Evolutionary conservation across 129 eudicot genomes (phyloP), one percentile per base, ranked within the genome.

Genomic region (Lactuca saligna): DNA sequence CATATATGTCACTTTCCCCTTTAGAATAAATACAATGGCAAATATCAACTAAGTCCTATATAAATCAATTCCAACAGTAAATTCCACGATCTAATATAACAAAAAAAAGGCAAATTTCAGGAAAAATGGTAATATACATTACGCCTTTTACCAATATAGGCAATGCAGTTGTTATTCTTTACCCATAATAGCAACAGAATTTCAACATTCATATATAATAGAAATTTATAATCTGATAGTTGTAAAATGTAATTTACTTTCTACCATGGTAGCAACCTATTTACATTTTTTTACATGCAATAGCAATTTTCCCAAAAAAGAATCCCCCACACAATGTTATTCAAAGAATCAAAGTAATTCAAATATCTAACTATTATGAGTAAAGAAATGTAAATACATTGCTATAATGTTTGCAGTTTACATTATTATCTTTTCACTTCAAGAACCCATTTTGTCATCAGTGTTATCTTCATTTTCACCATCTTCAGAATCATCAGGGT

Each of bases 401-500:
- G 29, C 29, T 25, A 25, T 25, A 25, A 25, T 25, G 29, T 25
- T 25, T 25, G 2, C 29, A 25, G 29, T 25, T 25, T 25, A 25
- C 29, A 25, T 25, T 25, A 25, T 25, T 25, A 25, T 25, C 29
- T 25, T 25, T 25, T 25, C 29, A 42, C 12, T 42, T 69, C 73
- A 70, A 4, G 58, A 44, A 70, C 14, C 67, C 0, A 6, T 48
- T 71, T 48, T 48, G 32, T 48, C 66, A 53, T 35, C 13, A 17
- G 34, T 4, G 10, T 12, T 33, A 70, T 69, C 65, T 38, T 15
- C 65, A 15, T 76, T 81, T n/a, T 54, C 61, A 34, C 62, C 62
- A 58, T 70, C 66, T 2, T 80, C 83, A n/a, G 92, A 62, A 42
- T 56, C 59, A 42, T 56, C 59, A 4, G 75, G 77, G 6, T 73